These are phyloP conservation scores for Arthrinium puccinioides DNA, from an alignment of 2,329 filamentous ascomycete genomes.

Conservation along the genomic window DNA sequence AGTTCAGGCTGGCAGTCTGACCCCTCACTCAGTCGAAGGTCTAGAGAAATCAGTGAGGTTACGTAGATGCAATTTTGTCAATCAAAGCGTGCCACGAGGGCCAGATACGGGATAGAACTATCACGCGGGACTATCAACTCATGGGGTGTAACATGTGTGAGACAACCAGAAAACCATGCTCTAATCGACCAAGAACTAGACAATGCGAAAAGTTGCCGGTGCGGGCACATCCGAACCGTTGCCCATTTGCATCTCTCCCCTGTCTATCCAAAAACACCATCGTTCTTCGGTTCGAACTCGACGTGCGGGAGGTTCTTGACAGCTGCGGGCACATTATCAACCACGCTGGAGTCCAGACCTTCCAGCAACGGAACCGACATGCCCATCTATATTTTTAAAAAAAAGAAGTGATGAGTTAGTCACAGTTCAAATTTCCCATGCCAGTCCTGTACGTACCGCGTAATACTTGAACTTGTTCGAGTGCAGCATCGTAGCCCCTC, in stretches of 20 bases:
- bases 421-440: background rate
- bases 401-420: background rate
- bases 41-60: too few species aligned
- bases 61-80: too few species aligned
- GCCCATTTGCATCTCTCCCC: background rate
- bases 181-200: too few species aligned
- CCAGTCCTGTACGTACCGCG: slow-evolving; percentile 5
- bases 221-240: too few species aligned
- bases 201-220: too few species aligned
- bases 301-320: slow-evolving; percentile 8
- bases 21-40: too few species aligned
- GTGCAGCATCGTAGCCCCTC: slow-evolving; percentile 10
- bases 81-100: too few species aligned
- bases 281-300: slow-evolving; percentile 9
- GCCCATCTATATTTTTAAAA: slow-evolving; percentile 1
- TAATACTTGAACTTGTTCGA: slow-evolving; percentile 9
- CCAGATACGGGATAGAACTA: too few species aligned
- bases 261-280: slow-evolving; percentile 8
- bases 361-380: slow-evolving; percentile 6
- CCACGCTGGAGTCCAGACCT: slow-evolving; percentile 4
- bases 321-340: slow-evolving; percentile 3
- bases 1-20: too few species aligned
- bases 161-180: too few species aligned
- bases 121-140: too few species aligned
- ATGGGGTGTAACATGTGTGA: too few species aligned